Evolutionary conservation across 306 rosid genomes (phyloP).

Genomic region (Myrica gale): DNA sequence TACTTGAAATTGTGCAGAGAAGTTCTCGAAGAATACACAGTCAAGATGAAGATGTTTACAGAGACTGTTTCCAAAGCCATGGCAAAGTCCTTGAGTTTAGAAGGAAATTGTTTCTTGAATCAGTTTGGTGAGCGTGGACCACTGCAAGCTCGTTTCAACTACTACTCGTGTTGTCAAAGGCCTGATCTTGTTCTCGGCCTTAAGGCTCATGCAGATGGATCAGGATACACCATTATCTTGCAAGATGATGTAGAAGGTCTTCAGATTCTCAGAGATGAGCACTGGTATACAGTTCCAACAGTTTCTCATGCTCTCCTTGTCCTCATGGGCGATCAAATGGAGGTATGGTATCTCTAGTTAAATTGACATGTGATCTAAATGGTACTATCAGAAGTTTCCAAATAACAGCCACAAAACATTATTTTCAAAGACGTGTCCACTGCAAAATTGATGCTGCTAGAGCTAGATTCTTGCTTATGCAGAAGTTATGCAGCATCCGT

Average conservation of each 20-base stretch:
- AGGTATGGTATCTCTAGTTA: slow-evolving; percentile 15
- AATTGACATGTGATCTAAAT: neutral
- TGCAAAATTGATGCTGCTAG: neutral
- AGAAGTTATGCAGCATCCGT: neutral
- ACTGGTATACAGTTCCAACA: slow-evolving; percentile 40
- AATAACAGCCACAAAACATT: neutral
- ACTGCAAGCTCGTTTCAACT: slow-evolving; percentile 36
- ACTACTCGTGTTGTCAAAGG: slow-evolving; percentile 20
- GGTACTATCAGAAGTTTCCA: neutral
- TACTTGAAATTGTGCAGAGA: slow-evolving; percentile 23
- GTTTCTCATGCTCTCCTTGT: slow-evolving; percentile 38
- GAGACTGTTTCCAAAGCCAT: slow-evolving; percentile 33
- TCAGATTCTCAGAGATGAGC: slow-evolving; percentile 19
- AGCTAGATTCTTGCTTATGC: neutral
- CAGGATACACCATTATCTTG: slow-evolving; percentile 23
- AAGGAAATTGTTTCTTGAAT: slow-evolving; percentile 38
- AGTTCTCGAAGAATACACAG: slow-evolving; percentile 34
- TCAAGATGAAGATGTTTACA: slow-evolving; percentile 23
- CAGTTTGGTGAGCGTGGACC: slow-evolving; percentile 37
- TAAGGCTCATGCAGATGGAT: slow-evolving; percentile 26
- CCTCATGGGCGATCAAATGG: slow-evolving; percentile 44
- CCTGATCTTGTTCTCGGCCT: slow-evolving; percentile 32
- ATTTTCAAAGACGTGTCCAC: neutral
- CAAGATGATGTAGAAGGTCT: slow-evolving; percentile 33
- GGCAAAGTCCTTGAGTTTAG: slow-evolving; percentile 39